Evolutionary conservation across 768 basidiomycete species (phyloP), one percentile per base, ranked within the genome.

Genomic region (Amanita fuliginea): DNA sequence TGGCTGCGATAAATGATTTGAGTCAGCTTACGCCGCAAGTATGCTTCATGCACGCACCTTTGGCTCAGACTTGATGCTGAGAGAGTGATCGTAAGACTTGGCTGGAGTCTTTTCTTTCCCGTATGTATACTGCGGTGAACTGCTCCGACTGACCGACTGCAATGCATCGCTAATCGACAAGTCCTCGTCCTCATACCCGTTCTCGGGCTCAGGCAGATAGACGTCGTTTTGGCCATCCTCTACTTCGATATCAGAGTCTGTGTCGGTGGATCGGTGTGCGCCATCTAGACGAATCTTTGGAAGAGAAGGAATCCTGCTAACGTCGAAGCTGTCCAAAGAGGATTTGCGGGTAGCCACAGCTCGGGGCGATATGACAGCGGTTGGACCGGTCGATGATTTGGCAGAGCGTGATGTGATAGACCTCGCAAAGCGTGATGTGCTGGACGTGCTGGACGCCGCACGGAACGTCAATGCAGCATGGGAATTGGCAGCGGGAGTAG

Each of bases 51-150:
- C 26, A 62, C 70, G 39, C 54, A 78, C 83, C 68, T 78, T 76
- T 39, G 76, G 67, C 53, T 85, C 82, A 4, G 82, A 73, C 43
- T 72, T 75, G 26, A 86, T 62, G 55, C 77, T 77, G 44, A 75
- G 60, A 11, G 81, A 77, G 55, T 78, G 80, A 52, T 81, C 81
- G 36, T 71, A 69, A 19, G 68, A 62, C 60, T 76, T 80, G 64
- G 72, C 77, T 9, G 73, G 74, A 3, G 72, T 75, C 41, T 67
- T 65, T 28, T 66, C 66, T 26, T 57, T 62, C 54, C 54, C 63
- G 48, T 70, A 59, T 10, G 68, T 65, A 36, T 68, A 67, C 22
- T 67, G 71, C 2, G 80, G 80, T 6, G 78, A 78, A 43, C 69
- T 70, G n/a, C 71, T 62, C 30, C 73, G 69, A 59, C 76, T 81